Evolutionary conservation across 1,139 yeast species (phyloP), one percentile per base, ranked within the genome.

Genomic region (Nakaseomyces bracarensis): DNA sequence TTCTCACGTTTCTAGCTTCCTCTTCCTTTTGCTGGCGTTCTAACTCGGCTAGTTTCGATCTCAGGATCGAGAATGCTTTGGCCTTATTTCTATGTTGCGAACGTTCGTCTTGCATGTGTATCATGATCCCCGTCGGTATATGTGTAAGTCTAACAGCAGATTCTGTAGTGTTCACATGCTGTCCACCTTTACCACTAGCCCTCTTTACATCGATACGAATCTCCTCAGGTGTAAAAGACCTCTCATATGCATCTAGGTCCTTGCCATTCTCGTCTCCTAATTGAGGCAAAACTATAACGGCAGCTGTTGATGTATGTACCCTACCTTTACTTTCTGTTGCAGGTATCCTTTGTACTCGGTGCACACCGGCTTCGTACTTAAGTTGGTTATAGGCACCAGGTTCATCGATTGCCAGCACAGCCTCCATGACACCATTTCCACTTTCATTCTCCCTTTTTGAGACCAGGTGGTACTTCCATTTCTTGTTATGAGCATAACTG

Each of bases 171-270:
- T 93, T 91, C 38, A 91, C 99, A 60, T 93, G 98, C 65, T 91
- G 99, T 0, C 99, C 99, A 43, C 99, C 99, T 50, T 94, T 83
- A 3, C 98, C 99, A 42, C 96, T 79, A 0, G 98, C 86, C 54
- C 98, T 71, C 96, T 89, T 93, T 11, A 93, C 86, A 61, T 93
- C 98, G 4, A 91, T 77, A 47, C 96, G 72, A 13, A 91, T 80
- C 55, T 91, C 98, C 3, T 85, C 95, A 0, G 93, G 86, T 14
- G 77, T 79, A 63, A 91, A 86, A 46, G 75, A 75, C 38, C 91
- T 66, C 54, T 83, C 93, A 47, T 80, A 84, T 14, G 81, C 72
- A 27, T 79, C 77, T 11, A 65, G 53, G n/a, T 64, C 64, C 20
- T 58, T 61, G 29, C 63, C 70, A 13, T 66, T 66, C 10, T 65